phyloP scores from a whole-genome alignment of 768 basidiomycete species.

The Serendipita indica region DNA sequence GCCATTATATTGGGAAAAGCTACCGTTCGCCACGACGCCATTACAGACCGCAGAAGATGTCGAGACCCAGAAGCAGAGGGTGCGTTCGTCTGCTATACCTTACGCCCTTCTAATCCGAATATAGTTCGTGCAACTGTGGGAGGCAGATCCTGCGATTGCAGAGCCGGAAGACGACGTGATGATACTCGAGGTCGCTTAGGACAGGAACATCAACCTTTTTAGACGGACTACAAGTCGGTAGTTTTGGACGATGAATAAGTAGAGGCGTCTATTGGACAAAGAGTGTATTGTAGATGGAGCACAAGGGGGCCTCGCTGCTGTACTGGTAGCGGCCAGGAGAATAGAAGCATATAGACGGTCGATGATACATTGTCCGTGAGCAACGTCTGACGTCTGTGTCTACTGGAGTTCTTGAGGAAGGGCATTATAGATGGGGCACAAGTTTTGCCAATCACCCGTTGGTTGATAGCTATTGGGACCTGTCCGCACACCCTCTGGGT shows the following conservation, averaged over 20 bases:
- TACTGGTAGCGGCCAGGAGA: too few relatives aligned
- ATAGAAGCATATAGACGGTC: too few relatives aligned
- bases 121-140: constrained; percentile 13
- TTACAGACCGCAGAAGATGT: constrained; percentile 50
- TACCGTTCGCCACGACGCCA: constrained; percentile 49
- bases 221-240: neutral
- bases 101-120: neutral
- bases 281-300: too few relatives aligned
- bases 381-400: too few relatives aligned
- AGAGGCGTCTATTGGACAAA: too few relatives aligned
- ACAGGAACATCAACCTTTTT: neutral
- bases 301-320: too few relatives aligned
- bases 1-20: constrained; percentile 55
- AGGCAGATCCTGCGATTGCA: neutral
- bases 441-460: constrained; percentile 15
- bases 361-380: too few relatives aligned
- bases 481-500: constrained; percentile 13
- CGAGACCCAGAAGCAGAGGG: constrained; percentile 44
- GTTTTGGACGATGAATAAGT: too few relatives aligned
- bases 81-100: constrained; percentile 24
- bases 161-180: constrained; percentile 9
- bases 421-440: constrained; percentile 3
- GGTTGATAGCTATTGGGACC: constrained; percentile 16
- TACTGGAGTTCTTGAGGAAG: constrained; percentile 4
- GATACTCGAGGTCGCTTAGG: neutral